Base-by-base conservation (phyloP, 1,284 basidiomycete genomes). In the Albatrellus sp. region DNA sequence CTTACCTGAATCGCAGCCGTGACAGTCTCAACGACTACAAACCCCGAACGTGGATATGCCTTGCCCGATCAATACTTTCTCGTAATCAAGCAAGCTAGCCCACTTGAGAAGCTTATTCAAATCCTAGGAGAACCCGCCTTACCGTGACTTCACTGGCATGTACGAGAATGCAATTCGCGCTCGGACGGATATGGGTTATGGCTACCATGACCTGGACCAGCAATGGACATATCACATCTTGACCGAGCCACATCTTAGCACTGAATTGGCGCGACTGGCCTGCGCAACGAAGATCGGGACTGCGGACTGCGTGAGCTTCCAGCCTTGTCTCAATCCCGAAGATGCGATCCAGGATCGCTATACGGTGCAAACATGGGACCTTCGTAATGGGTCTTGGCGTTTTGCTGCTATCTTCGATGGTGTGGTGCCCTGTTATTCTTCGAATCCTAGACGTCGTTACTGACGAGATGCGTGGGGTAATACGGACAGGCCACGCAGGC, bases 341-440 rank as follows among this genome's bases (percentile, higher is more conserved):
- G 50, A 54, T 48, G 28, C 38, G n/a, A 40, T 17, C 28, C 61
- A 63, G 49, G 61, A 63, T 45, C 54, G 61, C 2, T 55, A 52
- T 40, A 48, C 55, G 12, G 55, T 60, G 24, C 49, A 55, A 17
- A 53, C 57, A n/a, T 59, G 54, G 54, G 37, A 45, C 3, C 43
- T 61, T 16, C 17, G 45, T 2, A 51, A 46, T 5, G 54, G 52
- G 3, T 43, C 17, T 3, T 63, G 61, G 61, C 48, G 44, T 2
- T 57, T 62, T 35, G 48, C 52, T 7, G 61, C 54, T 4, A 52
- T 62, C 16, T 62, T 60, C 47, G 61, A 63, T 37, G 61, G 61
- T 56, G 31, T 48, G 51, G 45, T 24, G n/a, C 24, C 24, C 24
- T 24, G 3, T 24, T 24, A 7, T 24, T 24, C 7, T 24, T 7